phyloP scores from a whole-genome alignment of 1,284 basidiomycete genomes.

The Neolentinus lepideus region DNA sequence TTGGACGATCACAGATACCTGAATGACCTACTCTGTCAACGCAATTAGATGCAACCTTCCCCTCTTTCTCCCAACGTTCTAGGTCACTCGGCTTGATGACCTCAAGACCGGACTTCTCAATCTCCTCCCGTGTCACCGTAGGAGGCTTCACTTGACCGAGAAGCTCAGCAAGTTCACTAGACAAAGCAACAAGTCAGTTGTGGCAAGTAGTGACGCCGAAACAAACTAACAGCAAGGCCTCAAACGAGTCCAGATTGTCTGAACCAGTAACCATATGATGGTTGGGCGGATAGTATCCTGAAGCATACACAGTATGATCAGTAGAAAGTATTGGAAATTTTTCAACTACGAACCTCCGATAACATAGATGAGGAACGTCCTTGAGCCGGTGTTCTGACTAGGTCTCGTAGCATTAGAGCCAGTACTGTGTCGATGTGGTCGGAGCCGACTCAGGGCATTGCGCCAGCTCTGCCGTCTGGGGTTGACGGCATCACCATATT shows the following conservation, averaged over 20 bases:
- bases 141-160: slow-evolving; percentile 75
- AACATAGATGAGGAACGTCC: slow-evolving; percentile 77
- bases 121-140: slow-evolving; percentile 74
- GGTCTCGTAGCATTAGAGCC: slow-evolving; percentile 16
- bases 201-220: slow-evolving; percentile 6
- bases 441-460: slow-evolving; percentile 47
- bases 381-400: slow-evolving; percentile 38
- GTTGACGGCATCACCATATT: neutral
- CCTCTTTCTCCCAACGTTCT: slow-evolving; percentile 43
- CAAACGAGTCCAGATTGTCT: slow-evolving; percentile 70
- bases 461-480: slow-evolving; percentile 19
- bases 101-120: slow-evolving; percentile 72
- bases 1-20: neutral
- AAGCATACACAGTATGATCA: neutral
- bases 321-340: slow-evolving; percentile 3
- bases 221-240: slow-evolving; percentile 56
- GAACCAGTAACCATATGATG: slow-evolving; percentile 79
- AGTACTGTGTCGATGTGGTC: slow-evolving; percentile 31
- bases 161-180: slow-evolving; percentile 70
- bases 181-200: neutral
- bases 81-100: slow-evolving; percentile 57
- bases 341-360: slow-evolving; percentile 49
- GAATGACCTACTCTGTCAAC: slow-evolving; percentile 56
- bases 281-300: slow-evolving; percentile 82
- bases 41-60: slow-evolving; percentile 68